Conservation (phyloP, 2,329 filamentous ascomycete genomes). For the Lasiodiplodia gonubiensis region DNA sequence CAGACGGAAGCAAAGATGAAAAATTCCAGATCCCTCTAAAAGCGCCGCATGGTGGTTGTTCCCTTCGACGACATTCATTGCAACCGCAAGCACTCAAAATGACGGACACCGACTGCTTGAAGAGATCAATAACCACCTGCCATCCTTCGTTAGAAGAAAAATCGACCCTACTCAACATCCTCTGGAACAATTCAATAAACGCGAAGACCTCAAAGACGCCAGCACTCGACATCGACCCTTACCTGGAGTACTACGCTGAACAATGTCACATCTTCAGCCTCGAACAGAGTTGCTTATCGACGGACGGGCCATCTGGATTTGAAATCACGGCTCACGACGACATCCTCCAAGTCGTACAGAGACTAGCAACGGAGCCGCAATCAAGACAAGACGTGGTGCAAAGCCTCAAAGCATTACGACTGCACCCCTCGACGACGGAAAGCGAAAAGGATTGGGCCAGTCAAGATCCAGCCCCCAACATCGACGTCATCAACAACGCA, state of each 20-base stretch:
- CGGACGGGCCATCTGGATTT: not conserved
- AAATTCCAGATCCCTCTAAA: not conserved
- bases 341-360: not conserved
- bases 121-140: not conserved
- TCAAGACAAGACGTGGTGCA: not conserved
- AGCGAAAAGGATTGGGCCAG: not conserved
- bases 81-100: not conserved
- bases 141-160: not conserved
- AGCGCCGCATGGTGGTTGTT: too few species aligned
- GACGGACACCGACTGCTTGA: not conserved
- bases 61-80: not conserved
- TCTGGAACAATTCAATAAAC: not conserved
- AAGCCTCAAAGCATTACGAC: not conserved
- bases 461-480: not conserved
- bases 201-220: not conserved
- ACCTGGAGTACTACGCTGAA: slow-evolving; percentile 1
- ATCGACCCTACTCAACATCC: not conserved
- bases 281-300: not conserved
- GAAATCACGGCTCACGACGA: not conserved
- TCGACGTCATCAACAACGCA: slow-evolving; percentile 1
- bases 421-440: not conserved
- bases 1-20: not conserved
- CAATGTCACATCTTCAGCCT: slow-evolving; percentile 11
- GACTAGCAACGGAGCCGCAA: not conserved
- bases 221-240: not conserved